These are phyloP conservation scores for Eimeria zaria DNA, from an alignment of 169 alveolate genomes.

Conservation along the genomic window DNA sequence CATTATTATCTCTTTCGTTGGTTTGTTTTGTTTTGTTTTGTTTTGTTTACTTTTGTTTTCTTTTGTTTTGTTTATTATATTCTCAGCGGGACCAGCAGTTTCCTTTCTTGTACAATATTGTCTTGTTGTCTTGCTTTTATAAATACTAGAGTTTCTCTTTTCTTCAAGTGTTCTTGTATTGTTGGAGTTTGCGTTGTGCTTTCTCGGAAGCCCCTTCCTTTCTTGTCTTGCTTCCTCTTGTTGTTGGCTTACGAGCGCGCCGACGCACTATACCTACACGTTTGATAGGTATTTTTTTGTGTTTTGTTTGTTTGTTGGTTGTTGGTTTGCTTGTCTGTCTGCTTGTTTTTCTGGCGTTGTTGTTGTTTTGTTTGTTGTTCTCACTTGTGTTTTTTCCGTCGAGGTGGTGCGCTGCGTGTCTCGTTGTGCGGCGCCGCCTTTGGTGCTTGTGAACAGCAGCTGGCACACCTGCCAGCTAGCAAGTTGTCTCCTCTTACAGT, in stretches of 20 bases:
- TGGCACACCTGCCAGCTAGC: background rate
- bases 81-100: constrained; percentile 37
- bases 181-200: too few species aligned
- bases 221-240: too few species aligned
- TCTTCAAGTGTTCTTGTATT: too few species aligned
- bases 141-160: too few species aligned
- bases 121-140: background rate
- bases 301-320: background rate
- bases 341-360: background rate
- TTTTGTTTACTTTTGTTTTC: too few species aligned
- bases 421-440: background rate
- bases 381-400: constrained; percentile 6
- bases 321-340: background rate
- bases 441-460: constrained; percentile 14
- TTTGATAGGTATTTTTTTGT: too few species aligned
- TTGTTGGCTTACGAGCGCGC: background rate
- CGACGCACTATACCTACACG: too few species aligned
- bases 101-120: background rate
- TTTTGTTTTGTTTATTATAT: background rate
- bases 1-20: too few species aligned
- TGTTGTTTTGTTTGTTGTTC: background rate
- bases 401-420: background rate
- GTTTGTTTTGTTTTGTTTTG: background rate
- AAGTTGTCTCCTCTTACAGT: too few species aligned
- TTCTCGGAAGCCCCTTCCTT: too few species aligned